Percentiles rank a stretch among this genome's conserved stretches.
Evolutionary conservation across 148 eudicot genomes (phyloP).

Genomic region (Persicaria maculosa): DNA sequence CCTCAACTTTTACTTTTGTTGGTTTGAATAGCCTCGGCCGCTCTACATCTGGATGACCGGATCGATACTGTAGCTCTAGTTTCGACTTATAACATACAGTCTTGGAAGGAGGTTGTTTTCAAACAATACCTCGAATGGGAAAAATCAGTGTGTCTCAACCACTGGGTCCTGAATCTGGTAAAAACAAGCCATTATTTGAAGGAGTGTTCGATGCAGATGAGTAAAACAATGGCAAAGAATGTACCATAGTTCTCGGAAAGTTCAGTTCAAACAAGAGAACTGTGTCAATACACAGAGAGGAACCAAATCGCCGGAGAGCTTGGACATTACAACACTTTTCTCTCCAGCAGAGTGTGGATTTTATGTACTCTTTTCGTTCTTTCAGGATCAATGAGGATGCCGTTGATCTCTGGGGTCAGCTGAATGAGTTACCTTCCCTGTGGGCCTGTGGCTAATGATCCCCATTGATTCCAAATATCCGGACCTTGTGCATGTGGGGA

Average conservation of each 20-base stretch:
- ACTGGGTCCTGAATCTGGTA: no score
- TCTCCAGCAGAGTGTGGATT: not conserved
- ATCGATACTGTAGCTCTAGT: no score
- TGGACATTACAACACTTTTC: not conserved
- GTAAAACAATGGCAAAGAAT: not conserved
- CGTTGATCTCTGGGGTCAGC: not conserved
- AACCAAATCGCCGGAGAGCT: not conserved
- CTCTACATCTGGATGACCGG: no score
- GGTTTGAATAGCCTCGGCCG: no score
- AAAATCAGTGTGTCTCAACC: no score
- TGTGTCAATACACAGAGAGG: not conserved
- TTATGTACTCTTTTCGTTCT: not conserved
- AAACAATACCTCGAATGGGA: no score
- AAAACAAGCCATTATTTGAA: no score
- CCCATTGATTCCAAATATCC: slow-evolving; percentile 76
- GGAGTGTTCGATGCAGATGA: not conserved
- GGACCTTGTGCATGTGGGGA: slow-evolving; percentile 82
- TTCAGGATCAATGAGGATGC: not conserved
- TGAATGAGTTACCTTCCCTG: not conserved
- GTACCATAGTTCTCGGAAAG: not conserved
- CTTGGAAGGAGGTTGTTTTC: no score
- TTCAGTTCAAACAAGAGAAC: not conserved
- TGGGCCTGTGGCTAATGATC: slow-evolving; percentile 28
- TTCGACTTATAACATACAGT: no score
- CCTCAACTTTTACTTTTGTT: no score